Base-by-base conservation (phyloP, 75 land plant genomes). In the Gnetum montanum region DNA sequence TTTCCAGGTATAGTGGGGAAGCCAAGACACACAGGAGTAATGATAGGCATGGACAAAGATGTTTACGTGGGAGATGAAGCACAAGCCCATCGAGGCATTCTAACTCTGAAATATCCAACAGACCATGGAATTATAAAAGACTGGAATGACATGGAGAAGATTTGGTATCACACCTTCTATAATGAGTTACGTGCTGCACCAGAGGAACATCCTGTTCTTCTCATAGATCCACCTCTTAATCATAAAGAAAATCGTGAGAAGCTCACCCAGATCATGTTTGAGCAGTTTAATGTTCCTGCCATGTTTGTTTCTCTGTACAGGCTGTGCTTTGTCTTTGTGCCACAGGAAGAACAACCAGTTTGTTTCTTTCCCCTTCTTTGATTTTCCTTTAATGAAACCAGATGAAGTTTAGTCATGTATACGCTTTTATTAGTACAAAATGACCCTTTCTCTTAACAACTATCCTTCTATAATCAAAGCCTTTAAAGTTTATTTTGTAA, bases 61-160 rank as follows among this genome's bases (percentile, higher is more conserved):
- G 80, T 78, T 2, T 77, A 73, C 65, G 80, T 77, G 25, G 80
- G 80, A 37, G 80, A 77, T 68, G 80, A 77, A 44, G 80, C 80
- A 16, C 80, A 77, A 52, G 63, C 72, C 25, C 63, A 69, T 49
- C 44, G 72, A 10, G 72, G 72, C 37, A 69, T 69, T 29, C 30
- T 69, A 26, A 69, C 72, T 20, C 56, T 69, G 30, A 68, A 68
- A 43, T 68, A 68, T 34, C 70, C 70, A 5, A 73, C 70, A 28
- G 76, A 72, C 53, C 77, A 71, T 49, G 76, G 78, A 27, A 72
- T 72, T 56, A 70, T 75, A 13, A 75, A 59, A 34, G 72, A 75
- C 38, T 75, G 78, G 78, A 77, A 75, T 60, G 78, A 75, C 65
- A 75, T 75, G 78, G 77, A 75, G 63, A 75, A 75, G 65, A 72